phyloP scores from a whole-genome alignment of 306 rosid genomes.

The Amphicarpaea edgeworthii region DNA sequence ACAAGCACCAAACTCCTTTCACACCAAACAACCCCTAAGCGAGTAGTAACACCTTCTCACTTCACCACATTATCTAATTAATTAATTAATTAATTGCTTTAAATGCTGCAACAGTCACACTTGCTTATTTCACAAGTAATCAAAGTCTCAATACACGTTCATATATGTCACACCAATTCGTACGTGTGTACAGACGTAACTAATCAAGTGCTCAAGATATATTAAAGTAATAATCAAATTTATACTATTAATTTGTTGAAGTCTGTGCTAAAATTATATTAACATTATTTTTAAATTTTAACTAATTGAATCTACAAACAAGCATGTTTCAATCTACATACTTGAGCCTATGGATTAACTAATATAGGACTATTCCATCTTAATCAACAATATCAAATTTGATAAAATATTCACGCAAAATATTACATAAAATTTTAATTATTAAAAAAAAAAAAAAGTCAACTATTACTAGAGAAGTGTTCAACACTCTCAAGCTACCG shows the following conservation, averaged over 20 bases:
- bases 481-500: constrained; percentile 43
- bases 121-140: constrained; percentile 51
- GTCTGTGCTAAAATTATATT: not conserved
- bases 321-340: too few relatives aligned
- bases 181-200: not conserved
- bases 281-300: not conserved
- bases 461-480: constrained; percentile 46
- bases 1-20: constrained; percentile 37
- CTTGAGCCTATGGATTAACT: too few relatives aligned
- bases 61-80: constrained; percentile 29
- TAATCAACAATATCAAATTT: too few relatives aligned
- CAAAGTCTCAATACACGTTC: constrained; percentile 30
- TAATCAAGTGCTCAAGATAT: not conserved
- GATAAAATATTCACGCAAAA: not conserved
- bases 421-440: not conserved
- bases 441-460: constrained; percentile 34
- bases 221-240: not conserved
- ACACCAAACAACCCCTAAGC: constrained; percentile 51
- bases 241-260: not conserved
- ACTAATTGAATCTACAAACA: not conserved
- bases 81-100: constrained; percentile 32
- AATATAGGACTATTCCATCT: too few relatives aligned
- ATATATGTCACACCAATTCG: not conserved
- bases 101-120: constrained; percentile 30
- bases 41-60: not conserved